Conservation (phyloP, 2,329 filamentous ascomycete genomes). For the Pseudocercospora fuligena region DNA sequence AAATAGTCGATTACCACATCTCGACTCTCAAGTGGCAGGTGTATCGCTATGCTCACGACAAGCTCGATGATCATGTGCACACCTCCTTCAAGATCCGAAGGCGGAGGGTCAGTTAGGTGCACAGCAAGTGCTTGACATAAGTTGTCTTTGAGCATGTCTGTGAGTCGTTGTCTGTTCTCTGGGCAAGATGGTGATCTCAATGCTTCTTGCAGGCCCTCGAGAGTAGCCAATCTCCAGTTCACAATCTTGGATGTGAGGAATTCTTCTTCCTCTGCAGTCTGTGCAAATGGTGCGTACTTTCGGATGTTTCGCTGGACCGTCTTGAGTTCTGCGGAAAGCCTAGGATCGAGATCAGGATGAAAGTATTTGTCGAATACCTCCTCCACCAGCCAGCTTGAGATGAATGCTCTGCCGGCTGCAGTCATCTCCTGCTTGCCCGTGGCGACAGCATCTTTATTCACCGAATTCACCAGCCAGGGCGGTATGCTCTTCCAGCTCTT, state of each 20-base stretch:
- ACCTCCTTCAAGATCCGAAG: slow-evolving; percentile 81
- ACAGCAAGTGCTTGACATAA: slow-evolving; percentile 73
- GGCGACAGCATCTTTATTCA: slow-evolving; percentile 82
- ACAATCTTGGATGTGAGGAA: slow-evolving; percentile 85
- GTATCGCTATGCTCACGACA: slow-evolving; percentile 81
- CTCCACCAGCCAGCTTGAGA: slow-evolving; percentile 87
- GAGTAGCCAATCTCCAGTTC: slow-evolving; percentile 89
- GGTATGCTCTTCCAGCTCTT: slow-evolving; percentile 90
- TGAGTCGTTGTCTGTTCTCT: slow-evolving; percentile 66
- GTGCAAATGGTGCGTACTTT: slow-evolving; percentile 71
- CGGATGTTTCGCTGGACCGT: slow-evolving; percentile 87
- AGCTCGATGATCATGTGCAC: slow-evolving; percentile 92
- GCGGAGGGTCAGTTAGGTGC: slow-evolving; percentile 76
- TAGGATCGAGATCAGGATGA: slow-evolving; percentile 81
- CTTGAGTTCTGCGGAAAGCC: slow-evolving; percentile 79
- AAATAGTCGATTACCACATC: slow-evolving; percentile 90
- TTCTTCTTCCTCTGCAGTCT: slow-evolving; percentile 85
- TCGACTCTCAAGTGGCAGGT: slow-evolving; percentile 86
- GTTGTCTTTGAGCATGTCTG: slow-evolving; percentile 64
- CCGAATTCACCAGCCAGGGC: slow-evolving; percentile 75
- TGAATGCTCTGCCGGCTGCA: slow-evolving; percentile 84
- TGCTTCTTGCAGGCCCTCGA: slow-evolving; percentile 81
- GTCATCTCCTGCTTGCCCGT: slow-evolving; percentile 98
- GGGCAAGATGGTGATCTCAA: slow-evolving; percentile 69
- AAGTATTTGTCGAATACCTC: slow-evolving; percentile 92